phyloP scores from a whole-genome alignment of 2,329 filamentous ascomycete genomes.

The Herpotrichia juniperi region DNA sequence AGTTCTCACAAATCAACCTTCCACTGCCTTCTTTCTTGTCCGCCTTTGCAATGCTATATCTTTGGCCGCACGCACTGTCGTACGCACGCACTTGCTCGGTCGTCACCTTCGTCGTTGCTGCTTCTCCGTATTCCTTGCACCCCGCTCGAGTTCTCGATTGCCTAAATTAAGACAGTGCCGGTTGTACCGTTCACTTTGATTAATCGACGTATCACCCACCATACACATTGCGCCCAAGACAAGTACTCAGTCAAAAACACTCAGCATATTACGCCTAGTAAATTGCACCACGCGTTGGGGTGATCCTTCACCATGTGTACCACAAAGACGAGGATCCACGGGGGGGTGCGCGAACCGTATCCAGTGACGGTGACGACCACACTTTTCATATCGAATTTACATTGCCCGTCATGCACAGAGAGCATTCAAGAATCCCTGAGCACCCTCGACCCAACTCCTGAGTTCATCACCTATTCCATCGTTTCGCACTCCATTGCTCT shows the following conservation, averaged over 20 bases:
- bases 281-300: conserved; percentile 18
- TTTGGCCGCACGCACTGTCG: not conserved
- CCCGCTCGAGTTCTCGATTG: conserved; percentile 23
- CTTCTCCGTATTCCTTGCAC: not conserved
- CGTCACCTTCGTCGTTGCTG: conserved; percentile 11
- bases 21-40: not conserved
- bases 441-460: conserved; percentile 54
- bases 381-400: conserved; percentile 74
- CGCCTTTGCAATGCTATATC: not conserved
- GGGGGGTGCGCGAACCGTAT: conserved; percentile 15
- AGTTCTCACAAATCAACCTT: not conserved
- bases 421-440: conserved; percentile 66
- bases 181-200: conserved; percentile 23
- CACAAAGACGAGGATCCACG: conserved; percentile 2
- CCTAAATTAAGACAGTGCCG: conserved; percentile 26
- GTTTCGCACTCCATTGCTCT: conserved; percentile 73
- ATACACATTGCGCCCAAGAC: conserved; percentile 11
- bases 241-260: conserved; percentile 10
- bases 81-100: conserved; percentile 17
- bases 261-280: conserved; percentile 12
- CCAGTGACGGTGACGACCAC: conserved; percentile 53
- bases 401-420: conserved; percentile 69
- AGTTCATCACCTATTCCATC: conserved; percentile 71
- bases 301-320: not conserved
- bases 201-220: conserved; percentile 21